Evolutionary conservation across 1,284 basidiomycete genomes (phyloP).

Genomic region (Sporisorium exsertum): DNA sequence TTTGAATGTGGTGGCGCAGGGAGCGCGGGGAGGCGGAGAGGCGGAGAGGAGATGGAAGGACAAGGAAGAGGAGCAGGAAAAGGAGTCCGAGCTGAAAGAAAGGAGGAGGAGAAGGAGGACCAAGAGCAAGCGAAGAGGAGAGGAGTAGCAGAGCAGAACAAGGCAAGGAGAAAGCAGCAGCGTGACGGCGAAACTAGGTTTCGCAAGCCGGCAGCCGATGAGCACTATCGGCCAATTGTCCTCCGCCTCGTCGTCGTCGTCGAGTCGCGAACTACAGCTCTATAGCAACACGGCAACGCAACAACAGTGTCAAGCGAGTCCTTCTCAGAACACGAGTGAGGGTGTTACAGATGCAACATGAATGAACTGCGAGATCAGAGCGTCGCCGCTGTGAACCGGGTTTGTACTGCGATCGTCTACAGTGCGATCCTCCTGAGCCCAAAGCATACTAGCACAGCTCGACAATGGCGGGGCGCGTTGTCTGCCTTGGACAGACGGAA

Average conservation of each 20-base stretch:
- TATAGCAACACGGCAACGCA: background rate
- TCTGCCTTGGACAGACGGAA: background rate
- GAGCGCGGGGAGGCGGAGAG: background rate
- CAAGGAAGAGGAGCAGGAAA: background rate
- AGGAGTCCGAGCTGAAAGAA: background rate
- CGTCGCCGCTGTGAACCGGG: background rate
- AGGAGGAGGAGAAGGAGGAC: background rate
- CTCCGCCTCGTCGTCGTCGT: background rate
- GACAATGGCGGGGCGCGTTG: background rate
- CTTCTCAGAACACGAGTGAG: background rate
- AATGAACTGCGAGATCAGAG: slow-evolving; percentile 1
- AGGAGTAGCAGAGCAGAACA: background rate
- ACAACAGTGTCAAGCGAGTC: background rate
- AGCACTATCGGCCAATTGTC: background rate
- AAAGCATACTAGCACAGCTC: background rate
- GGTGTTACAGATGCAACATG: background rate
- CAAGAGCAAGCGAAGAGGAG: background rate
- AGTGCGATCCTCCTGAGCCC: background rate
- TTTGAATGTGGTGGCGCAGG: background rate
- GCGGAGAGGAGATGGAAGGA: background rate
- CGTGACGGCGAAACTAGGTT: slow-evolving; percentile 1
- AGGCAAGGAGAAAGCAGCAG: background rate
- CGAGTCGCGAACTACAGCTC: background rate
- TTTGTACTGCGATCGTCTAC: background rate
- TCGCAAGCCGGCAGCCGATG: background rate